Conservation (phyloP, 2,329 filamentous ascomycete species). For the Diaporthe capsici region DNA sequence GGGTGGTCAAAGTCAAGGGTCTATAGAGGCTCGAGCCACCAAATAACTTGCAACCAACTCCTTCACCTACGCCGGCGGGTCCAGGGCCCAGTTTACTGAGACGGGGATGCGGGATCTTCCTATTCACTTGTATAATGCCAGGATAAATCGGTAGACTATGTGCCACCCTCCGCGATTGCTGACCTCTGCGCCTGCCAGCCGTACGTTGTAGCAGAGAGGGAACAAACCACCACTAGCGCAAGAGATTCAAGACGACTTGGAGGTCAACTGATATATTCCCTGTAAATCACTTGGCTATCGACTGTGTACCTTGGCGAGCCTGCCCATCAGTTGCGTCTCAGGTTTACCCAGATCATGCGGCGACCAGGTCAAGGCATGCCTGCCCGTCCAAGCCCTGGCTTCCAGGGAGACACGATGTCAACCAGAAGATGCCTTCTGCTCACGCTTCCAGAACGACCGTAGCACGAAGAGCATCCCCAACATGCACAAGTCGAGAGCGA, state of each 20-base stretch:
- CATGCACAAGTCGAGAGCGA: conserved; percentile 16
- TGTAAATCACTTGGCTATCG: background rate
- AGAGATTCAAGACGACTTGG: background rate
- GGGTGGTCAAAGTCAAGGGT: background rate
- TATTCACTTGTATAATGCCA: background rate
- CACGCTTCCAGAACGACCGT: background rate
- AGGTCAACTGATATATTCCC: background rate
- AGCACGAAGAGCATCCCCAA: background rate
- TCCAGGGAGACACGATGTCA: background rate
- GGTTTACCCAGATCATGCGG: background rate
- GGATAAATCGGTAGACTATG: background rate
- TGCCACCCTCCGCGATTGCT: background rate
- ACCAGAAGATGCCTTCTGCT: background rate
- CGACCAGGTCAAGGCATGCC: background rate
- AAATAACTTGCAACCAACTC: background rate
- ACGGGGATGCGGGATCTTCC: no score
- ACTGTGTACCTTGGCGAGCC: background rate
- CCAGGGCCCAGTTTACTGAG: background rate
- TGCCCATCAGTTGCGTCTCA: background rate
- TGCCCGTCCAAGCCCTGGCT: background rate
- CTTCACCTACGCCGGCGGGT: no score
- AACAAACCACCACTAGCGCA: background rate
- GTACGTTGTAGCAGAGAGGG: no score
- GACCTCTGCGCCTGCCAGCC: background rate
- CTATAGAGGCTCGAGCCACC: no score